These are phyloP conservation scores for Kluyveromyces siamensis DNA, from an alignment of 805 yeast genomes.

Conservation along the genomic window DNA sequence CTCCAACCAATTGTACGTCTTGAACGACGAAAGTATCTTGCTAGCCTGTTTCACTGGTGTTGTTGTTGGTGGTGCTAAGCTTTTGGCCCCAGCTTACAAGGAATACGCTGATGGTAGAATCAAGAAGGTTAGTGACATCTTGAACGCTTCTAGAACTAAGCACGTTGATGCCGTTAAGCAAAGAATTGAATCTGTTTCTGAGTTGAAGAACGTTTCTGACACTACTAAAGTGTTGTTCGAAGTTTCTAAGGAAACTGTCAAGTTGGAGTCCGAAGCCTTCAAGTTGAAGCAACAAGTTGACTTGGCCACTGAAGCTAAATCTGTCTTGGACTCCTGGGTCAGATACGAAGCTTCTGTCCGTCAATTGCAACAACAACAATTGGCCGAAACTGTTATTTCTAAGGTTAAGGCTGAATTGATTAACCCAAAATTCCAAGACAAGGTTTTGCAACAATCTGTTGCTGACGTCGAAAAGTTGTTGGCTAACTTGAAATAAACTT, in stretches of 20 bases:
- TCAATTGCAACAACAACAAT: constrained; percentile 90
- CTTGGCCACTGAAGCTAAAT: constrained; percentile 82
- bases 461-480: constrained; percentile 86
- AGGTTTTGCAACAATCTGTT: constrained; percentile 81
- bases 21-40: constrained; percentile 90
- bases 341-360: constrained; percentile 95
- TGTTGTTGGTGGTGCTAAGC: constrained; percentile 67
- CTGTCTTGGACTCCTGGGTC: constrained; percentile 97
- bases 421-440: constrained; percentile 90
- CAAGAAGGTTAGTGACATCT: constrained; percentile 67
- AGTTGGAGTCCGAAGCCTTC: constrained; percentile 88
- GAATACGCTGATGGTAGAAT: constrained; percentile 88
- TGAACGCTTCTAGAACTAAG: constrained; percentile 80
- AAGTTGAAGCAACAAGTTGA: constrained; percentile 88
- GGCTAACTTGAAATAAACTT: constrained; percentile 29
- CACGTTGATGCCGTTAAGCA: constrained; percentile 90
- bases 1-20: constrained; percentile 83
- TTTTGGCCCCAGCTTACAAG: constrained; percentile 88
- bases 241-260: constrained; percentile 92
- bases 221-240: constrained; percentile 89
- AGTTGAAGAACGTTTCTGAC: constrained; percentile 83
- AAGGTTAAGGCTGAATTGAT: constrained; percentile 79
- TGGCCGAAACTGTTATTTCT: constrained; percentile 75
- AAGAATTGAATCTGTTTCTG: constrained; percentile 81
- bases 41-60: constrained; percentile 74